Conservation (phyloP, 176 grass and related monocot species). For the Ensete glaucum region DNA sequence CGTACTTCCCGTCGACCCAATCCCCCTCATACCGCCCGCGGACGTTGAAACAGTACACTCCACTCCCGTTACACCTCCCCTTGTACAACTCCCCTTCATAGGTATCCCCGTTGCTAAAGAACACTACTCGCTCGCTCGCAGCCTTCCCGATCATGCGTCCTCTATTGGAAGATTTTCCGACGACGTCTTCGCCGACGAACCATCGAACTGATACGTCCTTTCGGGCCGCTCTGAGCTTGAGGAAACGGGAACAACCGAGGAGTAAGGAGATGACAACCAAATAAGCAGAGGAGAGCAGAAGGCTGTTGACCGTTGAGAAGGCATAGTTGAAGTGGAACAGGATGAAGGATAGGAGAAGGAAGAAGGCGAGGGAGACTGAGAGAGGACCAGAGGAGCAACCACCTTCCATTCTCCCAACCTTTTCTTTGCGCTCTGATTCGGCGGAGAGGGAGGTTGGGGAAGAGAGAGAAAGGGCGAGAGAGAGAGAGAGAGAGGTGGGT, state of each 20-base stretch:
- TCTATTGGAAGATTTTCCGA: slow-evolving; percentile 3
- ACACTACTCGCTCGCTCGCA: slow-evolving; percentile 50
- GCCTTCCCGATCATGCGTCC: not conserved
- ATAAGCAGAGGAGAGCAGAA: slow-evolving; percentile 28
- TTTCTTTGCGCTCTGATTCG: not conserved
- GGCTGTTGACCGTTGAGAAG: slow-evolving; percentile 23
- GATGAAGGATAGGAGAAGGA: not conserved
- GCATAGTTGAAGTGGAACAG: not conserved
- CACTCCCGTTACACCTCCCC: slow-evolving; percentile 48
- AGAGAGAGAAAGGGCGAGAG: not conserved
- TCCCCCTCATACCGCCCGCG: slow-evolving; percentile 67
- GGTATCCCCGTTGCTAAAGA: slow-evolving; percentile 63
- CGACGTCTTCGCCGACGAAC: slow-evolving; percentile 47
- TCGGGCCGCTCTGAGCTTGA: not conserved
- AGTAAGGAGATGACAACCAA: slow-evolving; percentile 20
- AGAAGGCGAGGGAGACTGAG: not conserved
- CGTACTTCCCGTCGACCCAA: slow-evolving; percentile 18
- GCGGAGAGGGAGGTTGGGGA: not conserved
- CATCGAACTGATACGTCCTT: slow-evolving; percentile 40
- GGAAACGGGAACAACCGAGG: not conserved
- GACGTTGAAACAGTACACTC: slow-evolving; percentile 60
- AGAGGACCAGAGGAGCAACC: not conserved
- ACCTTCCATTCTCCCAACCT: not conserved
- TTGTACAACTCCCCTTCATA: slow-evolving; percentile 74
- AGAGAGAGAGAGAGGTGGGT: not conserved